phyloP scores from a whole-genome alignment of 1,284 basidiomycete species.

The Boletus semigastroideus region DNA sequence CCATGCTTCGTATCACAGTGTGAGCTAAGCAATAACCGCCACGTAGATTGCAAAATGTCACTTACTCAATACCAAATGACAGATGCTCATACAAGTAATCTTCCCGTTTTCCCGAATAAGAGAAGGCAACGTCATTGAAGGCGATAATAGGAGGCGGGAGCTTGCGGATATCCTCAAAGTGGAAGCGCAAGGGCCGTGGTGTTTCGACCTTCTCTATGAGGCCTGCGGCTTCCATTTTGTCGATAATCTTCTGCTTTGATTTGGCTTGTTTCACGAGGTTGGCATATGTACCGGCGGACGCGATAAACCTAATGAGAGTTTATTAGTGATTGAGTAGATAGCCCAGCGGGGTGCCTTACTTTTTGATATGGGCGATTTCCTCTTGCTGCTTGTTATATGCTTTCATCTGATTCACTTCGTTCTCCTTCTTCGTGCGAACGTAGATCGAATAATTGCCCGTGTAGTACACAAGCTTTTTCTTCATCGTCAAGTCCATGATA shows the following conservation, averaged over 20 bases:
- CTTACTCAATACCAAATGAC: constrained; percentile 92
- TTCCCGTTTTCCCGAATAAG: constrained; percentile 86
- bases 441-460: constrained; percentile 97
- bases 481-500: constrained; percentile 92
- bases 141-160: constrained; percentile 97
- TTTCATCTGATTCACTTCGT: constrained; percentile 99
- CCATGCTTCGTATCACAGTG: constrained; percentile 63
- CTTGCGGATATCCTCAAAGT: constrained; percentile 94
- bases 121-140: constrained; percentile 93
- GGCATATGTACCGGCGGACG: constrained; percentile 97
- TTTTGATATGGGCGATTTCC: constrained; percentile 97
- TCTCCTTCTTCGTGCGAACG: constrained; percentile 94
- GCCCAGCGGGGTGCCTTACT: constrained; percentile 45
- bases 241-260: constrained; percentile 99
- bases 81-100: constrained; percentile 89
- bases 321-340: constrained; percentile 12
- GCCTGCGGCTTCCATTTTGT: constrained; percentile 99
- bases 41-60: constrained; percentile 36
- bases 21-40: constrained; percentile 5
- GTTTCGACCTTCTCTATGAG: constrained; percentile 87
- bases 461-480: constrained; percentile 91
- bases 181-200: constrained; percentile 79
- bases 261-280: constrained; percentile 99
- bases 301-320: constrained; percentile 75
- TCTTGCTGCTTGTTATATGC: constrained; percentile 98